Base-by-base conservation (phyloP, 2,329 filamentous ascomycete species). In the Fusarium decemcellulare region DNA sequence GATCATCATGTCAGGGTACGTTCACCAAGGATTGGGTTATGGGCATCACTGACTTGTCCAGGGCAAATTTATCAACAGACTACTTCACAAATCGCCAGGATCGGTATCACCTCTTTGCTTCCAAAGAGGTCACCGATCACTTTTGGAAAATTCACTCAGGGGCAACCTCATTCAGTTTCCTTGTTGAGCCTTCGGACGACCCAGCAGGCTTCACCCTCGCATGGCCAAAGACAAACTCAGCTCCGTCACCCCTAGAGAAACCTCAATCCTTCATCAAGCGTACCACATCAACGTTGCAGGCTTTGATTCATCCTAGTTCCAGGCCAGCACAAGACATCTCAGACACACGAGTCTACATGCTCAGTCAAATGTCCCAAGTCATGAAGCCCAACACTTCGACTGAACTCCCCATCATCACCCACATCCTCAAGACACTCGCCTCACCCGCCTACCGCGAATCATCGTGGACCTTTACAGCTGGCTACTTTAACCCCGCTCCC, bases 51-150 rank as follows among this genome's bases (percentile, higher is more conserved):
- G 37, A 52, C 72, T 78, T 39, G 18, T 6, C 16, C 39, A 86
- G 85, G 8, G 96, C 96, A 15, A 99, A 99, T 72, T 83, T 99
- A 8, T 97, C 94, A 0, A 89, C 87, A 44, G 95, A 99, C 76
- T 99, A 99, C 81, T 99, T 99, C 75, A 97, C 94, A 40, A 96
- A 98, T 74, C 91, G 96, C 11, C 92, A 98, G 74, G 96, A 99
- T 78, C 87, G 96, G 55, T 99, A 99, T 74, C 96, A 99, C 78
- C 82, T 98, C 37, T 97, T 98, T 80, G 89, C 89, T 0, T 97
- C 93, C 1, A 88, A 87, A 63, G 88, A 92, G 8, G 86, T 99
- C 12, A 92, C 95, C 0, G 88, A 95, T 55, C 95, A 97, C 80
- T 99, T 96, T 76, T 88, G 86, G 74, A 85, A 84, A 10, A 89